Percentiles rank a stretch among this genome's conserved stretches.
Evolutionary conservation across 148 eudicot genomes (phyloP).

Genomic region (Rhododendron kiyosumense): DNA sequence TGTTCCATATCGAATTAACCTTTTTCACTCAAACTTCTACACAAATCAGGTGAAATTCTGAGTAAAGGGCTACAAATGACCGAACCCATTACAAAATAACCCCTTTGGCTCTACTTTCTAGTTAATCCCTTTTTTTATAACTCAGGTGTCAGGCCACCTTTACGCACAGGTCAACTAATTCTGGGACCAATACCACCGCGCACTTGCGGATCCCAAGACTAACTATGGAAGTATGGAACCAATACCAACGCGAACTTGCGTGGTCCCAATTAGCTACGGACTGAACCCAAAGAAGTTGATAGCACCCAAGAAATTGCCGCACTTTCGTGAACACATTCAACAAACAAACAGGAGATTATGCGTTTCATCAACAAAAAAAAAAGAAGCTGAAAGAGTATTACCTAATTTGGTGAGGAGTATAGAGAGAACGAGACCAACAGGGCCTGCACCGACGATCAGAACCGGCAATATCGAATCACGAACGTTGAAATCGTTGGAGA

Average conservation of each 20-base stretch:
- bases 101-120: background rate
- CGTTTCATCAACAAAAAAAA: background rate
- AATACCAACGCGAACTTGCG: background rate
- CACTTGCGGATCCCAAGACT: too few species aligned
- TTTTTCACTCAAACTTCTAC: background rate
- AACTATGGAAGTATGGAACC: too few species aligned
- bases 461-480: constrained; percentile 59
- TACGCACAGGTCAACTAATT: background rate
- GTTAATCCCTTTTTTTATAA: background rate
- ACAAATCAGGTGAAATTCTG: background rate
- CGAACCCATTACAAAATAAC: background rate
- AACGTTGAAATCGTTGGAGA: constrained; percentile 10
- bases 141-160: background rate
- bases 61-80: background rate
- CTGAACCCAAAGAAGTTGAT: background rate
- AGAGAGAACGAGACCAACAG: constrained; percentile 85
- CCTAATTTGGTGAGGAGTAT: constrained; percentile 85
- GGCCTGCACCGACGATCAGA: constrained; percentile 94
- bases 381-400: constrained; percentile 10
- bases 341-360: constrained; percentile 2
- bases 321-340: background rate
- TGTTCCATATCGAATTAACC: background rate
- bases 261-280: background rate
- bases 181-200: background rate
- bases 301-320: background rate